These are phyloP conservation scores for Ricinus communis DNA, from an alignment of 345 rosid genomes.

Conservation along the genomic window DNA sequence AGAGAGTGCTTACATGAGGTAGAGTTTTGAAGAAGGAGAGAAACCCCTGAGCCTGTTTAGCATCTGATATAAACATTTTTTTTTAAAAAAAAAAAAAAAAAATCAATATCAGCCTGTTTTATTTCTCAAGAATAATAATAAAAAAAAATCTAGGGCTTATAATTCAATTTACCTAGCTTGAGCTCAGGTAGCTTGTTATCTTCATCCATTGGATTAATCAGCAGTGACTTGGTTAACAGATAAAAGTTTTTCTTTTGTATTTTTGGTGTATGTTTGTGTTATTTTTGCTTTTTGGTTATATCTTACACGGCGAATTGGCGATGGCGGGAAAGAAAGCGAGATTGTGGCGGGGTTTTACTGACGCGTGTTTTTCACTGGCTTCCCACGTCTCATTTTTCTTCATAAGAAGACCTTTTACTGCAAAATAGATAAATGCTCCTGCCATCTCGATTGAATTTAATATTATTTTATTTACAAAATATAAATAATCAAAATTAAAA, in stretches of 20 bases:
- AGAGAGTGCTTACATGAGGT: slow-evolving; percentile 73
- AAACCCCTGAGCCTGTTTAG: slow-evolving; percentile 96
- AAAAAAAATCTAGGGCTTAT: slow-evolving; percentile 25
- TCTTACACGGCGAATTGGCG: neutral
- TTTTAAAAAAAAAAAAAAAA: neutral
- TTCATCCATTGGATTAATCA: slow-evolving; percentile 47
- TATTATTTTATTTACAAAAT: too few relatives aligned
- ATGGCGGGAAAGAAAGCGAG: slow-evolving; percentile 60
- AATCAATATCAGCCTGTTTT: slow-evolving; percentile 16
- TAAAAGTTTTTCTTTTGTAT: too few relatives aligned
- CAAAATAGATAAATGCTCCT: too few relatives aligned
- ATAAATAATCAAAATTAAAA: too few relatives aligned
- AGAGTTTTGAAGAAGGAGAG: slow-evolving; percentile 92
- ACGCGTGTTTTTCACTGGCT: slow-evolving; percentile 22
- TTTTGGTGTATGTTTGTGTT: neutral
- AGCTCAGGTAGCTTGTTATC: slow-evolving; percentile 82
- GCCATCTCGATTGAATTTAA: too few relatives aligned
- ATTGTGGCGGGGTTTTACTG: slow-evolving; percentile 28
- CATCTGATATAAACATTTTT: slow-evolving; percentile 42
- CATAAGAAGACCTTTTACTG: too few relatives aligned
- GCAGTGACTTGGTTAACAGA: neutral
- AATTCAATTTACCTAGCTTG: slow-evolving; percentile 56
- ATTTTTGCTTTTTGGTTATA: neutral
- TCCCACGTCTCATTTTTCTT: too few relatives aligned
- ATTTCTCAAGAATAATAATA: slow-evolving; percentile 10